phyloP scores from a whole-genome alignment of 495 filamentous ascomycete genomes.

The Talaromyces proteolyticus region DNA sequence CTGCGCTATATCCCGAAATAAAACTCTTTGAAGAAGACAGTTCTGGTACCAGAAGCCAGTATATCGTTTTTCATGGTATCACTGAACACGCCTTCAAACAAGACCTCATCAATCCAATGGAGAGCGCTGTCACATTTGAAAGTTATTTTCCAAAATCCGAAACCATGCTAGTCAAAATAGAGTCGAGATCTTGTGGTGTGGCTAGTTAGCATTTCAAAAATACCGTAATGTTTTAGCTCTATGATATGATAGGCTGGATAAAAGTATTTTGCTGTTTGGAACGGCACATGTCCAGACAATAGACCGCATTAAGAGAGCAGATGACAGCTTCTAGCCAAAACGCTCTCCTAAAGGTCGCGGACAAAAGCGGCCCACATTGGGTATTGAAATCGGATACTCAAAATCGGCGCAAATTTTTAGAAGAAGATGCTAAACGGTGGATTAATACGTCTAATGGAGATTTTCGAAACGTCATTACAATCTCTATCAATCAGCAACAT shows the following conservation, averaged over 20 bases:
- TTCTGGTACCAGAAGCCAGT: no score
- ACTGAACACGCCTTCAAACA: not conserved
- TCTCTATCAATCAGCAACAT: no score
- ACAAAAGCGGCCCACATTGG: not conserved
- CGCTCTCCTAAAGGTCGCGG: no score
- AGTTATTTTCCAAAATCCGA: not conserved
- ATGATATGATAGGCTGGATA: no score
- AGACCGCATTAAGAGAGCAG: not conserved
- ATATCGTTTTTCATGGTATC: not conserved
- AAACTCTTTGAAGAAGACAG: no score
- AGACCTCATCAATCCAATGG: not conserved
- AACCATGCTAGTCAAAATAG: not conserved
- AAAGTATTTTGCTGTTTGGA: no score
- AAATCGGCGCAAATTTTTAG: not conserved
- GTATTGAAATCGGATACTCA: not conserved
- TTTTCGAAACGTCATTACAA: no score
- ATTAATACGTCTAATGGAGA: not conserved
- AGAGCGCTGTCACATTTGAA: not conserved
- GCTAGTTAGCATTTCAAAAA: no score
- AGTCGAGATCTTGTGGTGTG: no score
- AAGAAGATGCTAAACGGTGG: slow-evolving; percentile 1
- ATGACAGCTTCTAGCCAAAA: not conserved
- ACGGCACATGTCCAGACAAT: not conserved
- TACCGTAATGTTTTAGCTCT: no score
- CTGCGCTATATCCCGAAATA: no score